Percentiles rank a stretch among this genome's conserved stretches.
phyloP scores from a whole-genome alignment of 2,329 filamentous ascomycete genomes.

The Massarina eburnea region DNA sequence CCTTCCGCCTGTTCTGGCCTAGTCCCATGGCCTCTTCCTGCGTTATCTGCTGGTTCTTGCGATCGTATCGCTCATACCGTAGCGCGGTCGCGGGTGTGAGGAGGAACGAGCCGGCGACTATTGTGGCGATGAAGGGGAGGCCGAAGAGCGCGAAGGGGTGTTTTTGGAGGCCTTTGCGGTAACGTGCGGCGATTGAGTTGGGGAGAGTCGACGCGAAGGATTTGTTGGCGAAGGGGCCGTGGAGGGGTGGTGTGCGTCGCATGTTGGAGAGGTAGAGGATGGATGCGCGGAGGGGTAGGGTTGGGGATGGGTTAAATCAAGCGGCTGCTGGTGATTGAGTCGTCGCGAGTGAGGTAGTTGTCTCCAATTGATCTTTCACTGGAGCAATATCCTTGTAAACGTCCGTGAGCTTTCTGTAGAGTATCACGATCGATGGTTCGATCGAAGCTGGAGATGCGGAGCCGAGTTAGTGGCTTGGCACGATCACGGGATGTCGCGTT shows the following conservation, averaged over 20 bases:
- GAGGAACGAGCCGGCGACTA: slow-evolving; percentile 90
- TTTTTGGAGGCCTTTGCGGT: slow-evolving; percentile 72
- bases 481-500: slow-evolving; percentile 10
- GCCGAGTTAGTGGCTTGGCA: slow-evolving; percentile 8
- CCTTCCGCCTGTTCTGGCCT: slow-evolving; percentile 68
- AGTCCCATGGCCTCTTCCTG: slow-evolving; percentile 86
- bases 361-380: no score
- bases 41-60: slow-evolving; percentile 81
- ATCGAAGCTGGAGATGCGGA: not conserved
- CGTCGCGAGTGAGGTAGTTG: no score
- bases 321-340: no score
- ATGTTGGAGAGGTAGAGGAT: not conserved
- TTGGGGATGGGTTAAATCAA: not conserved
- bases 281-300: not conserved
- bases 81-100: slow-evolving; percentile 92
- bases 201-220: slow-evolving; percentile 58
- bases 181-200: slow-evolving; percentile 71
- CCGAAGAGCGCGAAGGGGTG: slow-evolving; percentile 93
- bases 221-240: slow-evolving; percentile 58
- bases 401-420: no score
- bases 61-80: slow-evolving; percentile 89
- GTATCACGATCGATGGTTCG: no score
- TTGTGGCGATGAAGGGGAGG: slow-evolving; percentile 85
- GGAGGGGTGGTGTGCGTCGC: not conserved
- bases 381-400: no score